These are phyloP conservation scores for Termitomyces sp. DNA, from an alignment of 768 basidiomycete species.

Conservation along the genomic window DNA sequence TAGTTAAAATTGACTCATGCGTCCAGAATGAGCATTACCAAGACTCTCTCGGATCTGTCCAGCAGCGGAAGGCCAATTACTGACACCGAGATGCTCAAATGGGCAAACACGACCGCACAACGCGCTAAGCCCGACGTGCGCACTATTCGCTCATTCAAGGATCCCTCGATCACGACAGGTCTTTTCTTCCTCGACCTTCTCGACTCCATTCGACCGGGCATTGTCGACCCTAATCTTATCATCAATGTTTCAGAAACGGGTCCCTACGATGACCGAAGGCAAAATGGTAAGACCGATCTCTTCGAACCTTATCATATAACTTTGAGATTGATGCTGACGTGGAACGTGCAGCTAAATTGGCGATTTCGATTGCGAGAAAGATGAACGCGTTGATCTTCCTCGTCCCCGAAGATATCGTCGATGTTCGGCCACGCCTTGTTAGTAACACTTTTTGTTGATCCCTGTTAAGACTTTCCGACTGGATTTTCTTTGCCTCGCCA, in stretches of 20 bases:
- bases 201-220: slow-evolving; percentile 88
- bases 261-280: slow-evolving; percentile 81
- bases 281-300: slow-evolving; percentile 71
- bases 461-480: background rate
- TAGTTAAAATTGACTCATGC: background rate
- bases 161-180: slow-evolving; percentile 82
- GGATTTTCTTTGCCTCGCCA: slow-evolving; percentile 20
- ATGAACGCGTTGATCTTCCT: slow-evolving; percentile 95
- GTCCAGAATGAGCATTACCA: slow-evolving; percentile 76
- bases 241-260: slow-evolving; percentile 53
- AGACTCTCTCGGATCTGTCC: slow-evolving; percentile 78
- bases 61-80: slow-evolving; percentile 77
- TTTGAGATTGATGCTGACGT: slow-evolving; percentile 1
- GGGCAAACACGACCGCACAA: slow-evolving; percentile 91
- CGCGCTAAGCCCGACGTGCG: slow-evolving; percentile 52
- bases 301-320: background rate
- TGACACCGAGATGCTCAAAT: slow-evolving; percentile 91
- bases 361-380: slow-evolving; percentile 98
- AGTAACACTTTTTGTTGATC: slow-evolving; percentile 21
- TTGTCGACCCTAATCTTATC: slow-evolving; percentile 86
- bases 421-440: slow-evolving; percentile 86
- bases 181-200: slow-evolving; percentile 92
- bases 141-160: slow-evolving; percentile 89
- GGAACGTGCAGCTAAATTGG: slow-evolving; percentile 72
- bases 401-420: slow-evolving; percentile 96